phyloP scores from a whole-genome alignment of 768 basidiomycete genomes.

The Ramaria sp. region DNA sequence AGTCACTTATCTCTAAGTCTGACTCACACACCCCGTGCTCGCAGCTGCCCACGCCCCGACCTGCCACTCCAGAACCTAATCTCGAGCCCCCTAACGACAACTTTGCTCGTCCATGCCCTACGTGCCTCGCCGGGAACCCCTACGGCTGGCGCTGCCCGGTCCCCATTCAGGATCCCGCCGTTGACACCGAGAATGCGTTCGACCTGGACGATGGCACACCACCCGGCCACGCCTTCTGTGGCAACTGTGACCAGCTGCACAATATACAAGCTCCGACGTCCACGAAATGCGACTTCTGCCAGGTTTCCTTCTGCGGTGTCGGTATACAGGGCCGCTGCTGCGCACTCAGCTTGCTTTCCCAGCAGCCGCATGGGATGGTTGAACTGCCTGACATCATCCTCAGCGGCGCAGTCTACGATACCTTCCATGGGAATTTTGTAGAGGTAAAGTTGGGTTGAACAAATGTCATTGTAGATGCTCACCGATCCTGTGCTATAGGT shows the following conservation, averaged over 20 bases:
- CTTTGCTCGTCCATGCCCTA: constrained; percentile 69
- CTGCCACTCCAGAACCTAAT: constrained; percentile 67
- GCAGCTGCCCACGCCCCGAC: constrained; percentile 67
- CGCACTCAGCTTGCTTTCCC: constrained; percentile 42
- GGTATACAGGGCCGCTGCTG: constrained; percentile 63
- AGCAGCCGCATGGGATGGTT: constrained; percentile 59
- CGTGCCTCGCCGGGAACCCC: constrained; percentile 56
- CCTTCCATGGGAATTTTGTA: constrained; percentile 63
- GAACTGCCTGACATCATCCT: constrained; percentile 70
- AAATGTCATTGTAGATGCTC: background rate
- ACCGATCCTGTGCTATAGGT: constrained; percentile 17
- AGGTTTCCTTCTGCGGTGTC: constrained; percentile 75
- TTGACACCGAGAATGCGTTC: constrained; percentile 66
- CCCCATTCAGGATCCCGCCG: constrained; percentile 62
- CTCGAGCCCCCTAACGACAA: constrained; percentile 47
- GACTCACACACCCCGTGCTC: background rate
- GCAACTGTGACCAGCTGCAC: constrained; percentile 73
- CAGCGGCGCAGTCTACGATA: constrained; percentile 66
- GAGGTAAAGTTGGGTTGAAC: constrained; percentile 30
- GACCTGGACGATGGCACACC: constrained; percentile 66
- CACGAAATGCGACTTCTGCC: constrained; percentile 77
- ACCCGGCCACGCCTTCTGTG: constrained; percentile 71
- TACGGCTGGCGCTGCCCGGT: constrained; percentile 77
- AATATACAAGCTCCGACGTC: constrained; percentile 64
- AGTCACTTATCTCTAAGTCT: background rate